Percentiles rank a stretch among this genome's conserved stretches.
phyloP scores from a whole-genome alignment of 306 rosid genomes.

The Castanea mollissima region DNA sequence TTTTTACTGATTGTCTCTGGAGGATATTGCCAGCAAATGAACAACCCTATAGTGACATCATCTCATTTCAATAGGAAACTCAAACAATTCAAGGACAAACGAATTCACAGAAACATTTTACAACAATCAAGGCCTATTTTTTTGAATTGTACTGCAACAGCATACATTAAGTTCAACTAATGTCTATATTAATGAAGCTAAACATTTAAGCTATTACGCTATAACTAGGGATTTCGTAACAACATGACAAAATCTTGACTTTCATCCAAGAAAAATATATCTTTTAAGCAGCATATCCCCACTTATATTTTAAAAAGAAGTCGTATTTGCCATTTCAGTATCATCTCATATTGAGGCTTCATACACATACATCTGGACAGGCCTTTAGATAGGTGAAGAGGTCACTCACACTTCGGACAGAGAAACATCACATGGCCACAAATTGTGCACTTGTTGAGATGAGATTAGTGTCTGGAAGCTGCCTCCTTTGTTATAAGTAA shows the following conservation, averaged over 20 bases:
- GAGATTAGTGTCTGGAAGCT: conserved; percentile 18
- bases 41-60: too few relatives aligned
- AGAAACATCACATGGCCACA: neutral
- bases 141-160: too few relatives aligned
- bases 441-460: conserved; percentile 2
- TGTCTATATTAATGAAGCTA: neutral
- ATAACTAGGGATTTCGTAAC: neutral
- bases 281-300: neutral
- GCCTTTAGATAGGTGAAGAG: neutral
- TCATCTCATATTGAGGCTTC: neutral
- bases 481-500: conserved; percentile 27
- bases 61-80: too few relatives aligned
- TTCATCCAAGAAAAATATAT: neutral
- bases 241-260: neutral
- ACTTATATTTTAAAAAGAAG: neutral
- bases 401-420: neutral
- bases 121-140: too few relatives aligned
- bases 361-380: neutral
- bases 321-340: neutral
- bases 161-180: neutral
- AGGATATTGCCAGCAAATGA: too few relatives aligned
- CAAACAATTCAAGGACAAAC: too few relatives aligned
- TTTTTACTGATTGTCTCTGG: too few relatives aligned
- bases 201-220: neutral
- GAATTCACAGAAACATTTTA: too few relatives aligned